These are phyloP conservation scores for Oropetium thomaeum DNA, from an alignment of 176 grass and related monocot species.

Conservation along the genomic window DNA sequence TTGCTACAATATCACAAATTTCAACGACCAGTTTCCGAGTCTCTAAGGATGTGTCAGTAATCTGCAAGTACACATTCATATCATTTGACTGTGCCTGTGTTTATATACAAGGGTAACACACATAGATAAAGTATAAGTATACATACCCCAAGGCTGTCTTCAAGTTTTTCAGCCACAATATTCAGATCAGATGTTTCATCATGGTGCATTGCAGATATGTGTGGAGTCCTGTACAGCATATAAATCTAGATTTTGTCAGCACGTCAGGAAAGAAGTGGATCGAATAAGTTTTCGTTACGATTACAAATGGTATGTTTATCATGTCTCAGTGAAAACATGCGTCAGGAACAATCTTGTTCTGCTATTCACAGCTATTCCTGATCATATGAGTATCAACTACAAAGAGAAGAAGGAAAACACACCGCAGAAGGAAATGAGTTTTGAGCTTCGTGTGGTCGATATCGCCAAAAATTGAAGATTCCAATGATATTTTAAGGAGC, in stretches of 20 bases:
- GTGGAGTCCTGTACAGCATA: constrained; percentile 43
- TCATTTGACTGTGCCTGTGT: neutral
- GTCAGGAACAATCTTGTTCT: neutral
- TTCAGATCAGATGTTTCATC: constrained; percentile 58
- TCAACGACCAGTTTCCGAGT: constrained; percentile 52
- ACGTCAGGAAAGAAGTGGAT: neutral
- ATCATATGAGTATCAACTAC: neutral
- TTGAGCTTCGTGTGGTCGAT: constrained; percentile 54
- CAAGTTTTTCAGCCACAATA: constrained; percentile 52
- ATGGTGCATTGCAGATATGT: constrained; percentile 73
- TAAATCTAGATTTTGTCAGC: neutral
- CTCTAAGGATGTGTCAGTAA: constrained; percentile 48
- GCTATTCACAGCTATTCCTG: neutral
- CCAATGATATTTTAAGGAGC: constrained; percentile 59
- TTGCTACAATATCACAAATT: constrained; percentile 64
- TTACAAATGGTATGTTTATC: neutral
- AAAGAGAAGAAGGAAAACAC: neutral
- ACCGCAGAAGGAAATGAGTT: constrained; percentile 63
- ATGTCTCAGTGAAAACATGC: neutral
- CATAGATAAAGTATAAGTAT: neutral
- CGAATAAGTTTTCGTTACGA: neutral
- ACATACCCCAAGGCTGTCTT: constrained; percentile 49
- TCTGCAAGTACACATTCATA: constrained; percentile 25
- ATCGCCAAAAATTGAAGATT: constrained; percentile 48
- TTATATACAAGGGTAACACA: neutral